Conservation (phyloP, 768 basidiomycete genomes). For the Mycena polygramma region DNA sequence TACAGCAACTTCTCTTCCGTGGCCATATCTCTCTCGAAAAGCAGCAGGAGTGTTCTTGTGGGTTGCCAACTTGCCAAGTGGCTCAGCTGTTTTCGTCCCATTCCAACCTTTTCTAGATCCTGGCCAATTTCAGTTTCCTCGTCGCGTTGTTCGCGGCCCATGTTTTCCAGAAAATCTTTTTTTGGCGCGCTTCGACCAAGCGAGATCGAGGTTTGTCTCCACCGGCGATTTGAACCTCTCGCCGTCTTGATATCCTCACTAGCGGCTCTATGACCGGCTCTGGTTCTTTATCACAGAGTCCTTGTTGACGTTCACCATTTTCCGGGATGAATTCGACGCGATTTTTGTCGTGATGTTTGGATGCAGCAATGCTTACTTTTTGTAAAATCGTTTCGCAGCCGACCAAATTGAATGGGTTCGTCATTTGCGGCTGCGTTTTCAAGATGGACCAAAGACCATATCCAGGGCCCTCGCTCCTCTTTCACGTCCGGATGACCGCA, state of each 20-base stretch:
- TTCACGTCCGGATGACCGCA: slow-evolving; percentile 85
- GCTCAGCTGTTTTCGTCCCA: slow-evolving; percentile 3
- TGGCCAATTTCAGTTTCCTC: slow-evolving; percentile 92
- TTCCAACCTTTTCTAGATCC: slow-evolving; percentile 63
- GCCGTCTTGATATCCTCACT: neutral
- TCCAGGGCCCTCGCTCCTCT: slow-evolving; percentile 84
- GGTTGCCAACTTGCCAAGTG: slow-evolving; percentile 43
- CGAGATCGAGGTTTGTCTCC: slow-evolving; percentile 85
- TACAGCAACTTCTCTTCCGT: slow-evolving; percentile 96
- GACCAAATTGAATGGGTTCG: slow-evolving; percentile 96
- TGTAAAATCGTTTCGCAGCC: slow-evolving; percentile 93
- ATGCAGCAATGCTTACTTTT: slow-evolving; percentile 93
- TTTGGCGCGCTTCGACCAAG: slow-evolving; percentile 89
- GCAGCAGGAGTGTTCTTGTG: slow-evolving; percentile 93
- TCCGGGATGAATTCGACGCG: slow-evolving; percentile 95
- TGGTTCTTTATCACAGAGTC: slow-evolving; percentile 99
- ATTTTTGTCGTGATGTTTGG: slow-evolving; percentile 95
- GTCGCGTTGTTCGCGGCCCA: slow-evolving; percentile 82
- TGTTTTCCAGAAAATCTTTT: slow-evolving; percentile 86
- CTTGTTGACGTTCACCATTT: slow-evolving; percentile 95
- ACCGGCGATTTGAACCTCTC: neutral
- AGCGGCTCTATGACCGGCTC: slow-evolving; percentile 95
- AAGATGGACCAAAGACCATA: slow-evolving; percentile 98
- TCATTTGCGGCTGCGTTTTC: neutral
- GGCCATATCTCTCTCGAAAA: slow-evolving; percentile 92